A percentile compares a stretch with the other conserved stretches of the same genome.
These are phyloP conservation scores for Vigna reflexopilosa DNA, from an alignment of 306 rosid species.

Conservation along the genomic window DNA sequence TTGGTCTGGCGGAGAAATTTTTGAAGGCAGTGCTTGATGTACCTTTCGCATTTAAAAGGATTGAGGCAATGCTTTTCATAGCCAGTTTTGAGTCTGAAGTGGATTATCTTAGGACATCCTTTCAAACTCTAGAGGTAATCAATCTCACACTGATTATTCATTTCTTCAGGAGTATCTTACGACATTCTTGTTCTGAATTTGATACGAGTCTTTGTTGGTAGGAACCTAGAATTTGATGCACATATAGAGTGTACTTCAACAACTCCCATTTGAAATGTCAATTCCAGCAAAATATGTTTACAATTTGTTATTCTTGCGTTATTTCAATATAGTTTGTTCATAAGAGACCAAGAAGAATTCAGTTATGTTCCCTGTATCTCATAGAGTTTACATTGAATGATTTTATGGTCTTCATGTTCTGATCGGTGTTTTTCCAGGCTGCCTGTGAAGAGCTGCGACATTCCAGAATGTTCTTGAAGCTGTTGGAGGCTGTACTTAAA, in stretches of 20 bases:
- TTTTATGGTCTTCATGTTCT: slow-evolving; percentile 11
- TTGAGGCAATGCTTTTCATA: slow-evolving; percentile 90
- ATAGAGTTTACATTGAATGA: neutral
- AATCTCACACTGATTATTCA: neutral
- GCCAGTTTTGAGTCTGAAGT: slow-evolving; percentile 89
- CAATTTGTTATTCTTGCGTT: neutral
- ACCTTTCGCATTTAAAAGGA: slow-evolving; percentile 88
- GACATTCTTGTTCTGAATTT: neutral
- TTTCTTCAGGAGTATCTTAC: neutral
- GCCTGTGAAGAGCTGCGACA: slow-evolving; percentile 87
- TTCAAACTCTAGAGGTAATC: slow-evolving; percentile 82
- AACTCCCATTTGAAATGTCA: neutral
- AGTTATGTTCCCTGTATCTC: neutral
- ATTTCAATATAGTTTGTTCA: neutral
- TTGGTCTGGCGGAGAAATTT: slow-evolving; percentile 88
- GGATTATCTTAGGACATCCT: slow-evolving; percentile 79
- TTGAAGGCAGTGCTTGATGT: slow-evolving; percentile 88
- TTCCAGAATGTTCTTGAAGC: slow-evolving; percentile 93
- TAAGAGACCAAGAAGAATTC: neutral
- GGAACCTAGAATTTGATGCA: too few relatives aligned
- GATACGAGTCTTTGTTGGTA: too few relatives aligned
- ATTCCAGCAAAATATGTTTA: neutral
- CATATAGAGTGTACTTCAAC: slow-evolving; percentile 42
- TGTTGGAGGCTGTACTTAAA: slow-evolving; percentile 92
- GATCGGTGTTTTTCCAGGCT: slow-evolving; percentile 54